These are phyloP conservation scores for Ustilago nuda DNA, from an alignment of 1,284 basidiomycete genomes.

Conservation along the genomic window DNA sequence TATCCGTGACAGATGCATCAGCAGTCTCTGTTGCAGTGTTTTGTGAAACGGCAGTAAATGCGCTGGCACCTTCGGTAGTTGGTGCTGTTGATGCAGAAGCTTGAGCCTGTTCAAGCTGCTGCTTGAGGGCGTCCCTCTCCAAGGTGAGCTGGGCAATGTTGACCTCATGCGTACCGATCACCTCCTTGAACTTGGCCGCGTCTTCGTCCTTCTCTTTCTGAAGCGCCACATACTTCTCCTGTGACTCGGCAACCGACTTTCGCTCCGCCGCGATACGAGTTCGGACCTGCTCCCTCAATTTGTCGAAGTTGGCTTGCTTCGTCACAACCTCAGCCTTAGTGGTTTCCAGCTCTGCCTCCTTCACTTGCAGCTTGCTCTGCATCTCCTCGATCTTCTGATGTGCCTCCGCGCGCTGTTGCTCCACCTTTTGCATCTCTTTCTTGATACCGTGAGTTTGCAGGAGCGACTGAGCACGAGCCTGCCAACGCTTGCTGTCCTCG, in stretches of 20 bases:
- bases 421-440: slow-evolving; percentile 70
- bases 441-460: slow-evolving; percentile 87
- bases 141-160: slow-evolving; percentile 33
- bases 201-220: slow-evolving; percentile 69
- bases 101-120: slow-evolving; percentile 55
- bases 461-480: slow-evolving; percentile 82
- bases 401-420: slow-evolving; percentile 59
- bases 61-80: slow-evolving; percentile 25
- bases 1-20: slow-evolving; percentile 20
- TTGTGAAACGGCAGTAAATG: slow-evolving; percentile 10
- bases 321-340: slow-evolving; percentile 44
- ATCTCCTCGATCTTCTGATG: slow-evolving; percentile 49
- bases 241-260: slow-evolving; percentile 62
- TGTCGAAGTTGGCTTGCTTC: slow-evolving; percentile 58
- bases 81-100: slow-evolving; percentile 42
- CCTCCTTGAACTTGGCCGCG: slow-evolving; percentile 39
- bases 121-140: slow-evolving; percentile 67
- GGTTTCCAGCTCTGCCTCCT: slow-evolving; percentile 28
- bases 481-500: slow-evolving; percentile 84
- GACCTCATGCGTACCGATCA: slow-evolving; percentile 38
- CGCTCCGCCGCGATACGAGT: slow-evolving; percentile 57
- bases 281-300: slow-evolving; percentile 61
- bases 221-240: slow-evolving; percentile 69
- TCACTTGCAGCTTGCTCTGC: slow-evolving; percentile 37
- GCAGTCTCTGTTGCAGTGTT: slow-evolving; percentile 37